Percentiles rank a stretch among this genome's conserved stretches.
Evolutionary conservation across 2,329 filamentous ascomycete genomes (phyloP).

Genomic region (Pestalotiopsis sp.): DNA sequence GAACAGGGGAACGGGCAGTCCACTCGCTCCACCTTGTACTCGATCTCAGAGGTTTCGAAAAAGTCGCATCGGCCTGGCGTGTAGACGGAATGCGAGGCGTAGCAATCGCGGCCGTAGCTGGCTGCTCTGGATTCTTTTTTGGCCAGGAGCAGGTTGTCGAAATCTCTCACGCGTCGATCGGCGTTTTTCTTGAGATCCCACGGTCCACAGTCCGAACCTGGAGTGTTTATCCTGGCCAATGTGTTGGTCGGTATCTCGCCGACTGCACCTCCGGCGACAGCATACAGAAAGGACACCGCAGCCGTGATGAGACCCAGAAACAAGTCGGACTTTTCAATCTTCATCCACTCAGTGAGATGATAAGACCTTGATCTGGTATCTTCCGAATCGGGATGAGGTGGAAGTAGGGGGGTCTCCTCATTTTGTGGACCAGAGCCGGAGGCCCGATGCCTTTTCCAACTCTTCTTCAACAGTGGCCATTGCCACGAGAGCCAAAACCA

Average conservation of each 20-base stretch:
- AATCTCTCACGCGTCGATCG: background rate
- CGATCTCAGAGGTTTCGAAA: background rate
- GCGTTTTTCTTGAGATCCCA: background rate
- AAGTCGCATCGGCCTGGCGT: background rate
- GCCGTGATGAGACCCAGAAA: background rate
- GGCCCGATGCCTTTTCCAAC: background rate
- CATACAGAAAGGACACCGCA: background rate
- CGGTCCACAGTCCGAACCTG: background rate
- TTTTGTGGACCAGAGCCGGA: background rate
- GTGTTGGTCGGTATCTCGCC: background rate
- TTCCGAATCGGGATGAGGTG: background rate
- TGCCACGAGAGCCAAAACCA: background rate
- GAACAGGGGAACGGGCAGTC: background rate
- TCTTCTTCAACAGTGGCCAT: background rate
- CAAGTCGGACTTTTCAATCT: background rate
- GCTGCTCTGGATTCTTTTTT: background rate
- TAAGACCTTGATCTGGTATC: background rate
- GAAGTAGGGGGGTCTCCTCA: background rate
- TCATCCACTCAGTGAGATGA: background rate
- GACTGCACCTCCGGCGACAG: background rate
- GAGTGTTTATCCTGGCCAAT: background rate
- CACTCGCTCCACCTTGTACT: background rate
- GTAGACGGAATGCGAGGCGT: background rate
- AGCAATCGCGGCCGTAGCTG: background rate
- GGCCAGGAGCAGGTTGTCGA: background rate